These are phyloP conservation scores for Mucor circinelloides DNA, from an alignment of 371 early-diverging fungal species.

Conservation along the genomic window DNA sequence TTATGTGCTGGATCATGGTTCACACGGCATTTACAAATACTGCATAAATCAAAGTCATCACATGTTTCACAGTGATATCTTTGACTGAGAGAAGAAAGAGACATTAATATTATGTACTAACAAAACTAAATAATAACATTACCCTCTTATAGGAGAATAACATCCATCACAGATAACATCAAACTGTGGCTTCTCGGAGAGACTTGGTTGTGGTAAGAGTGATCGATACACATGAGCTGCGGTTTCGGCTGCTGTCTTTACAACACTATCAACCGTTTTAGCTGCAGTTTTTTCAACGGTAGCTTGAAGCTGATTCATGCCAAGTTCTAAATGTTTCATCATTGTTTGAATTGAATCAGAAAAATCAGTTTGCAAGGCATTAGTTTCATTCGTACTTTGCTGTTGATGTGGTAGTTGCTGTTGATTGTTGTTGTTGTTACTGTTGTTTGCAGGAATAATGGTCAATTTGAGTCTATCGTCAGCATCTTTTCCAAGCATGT, in stretches of 20 bases:
- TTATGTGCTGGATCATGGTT: slow-evolving; percentile 28
- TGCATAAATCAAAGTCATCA: slow-evolving; percentile 55
- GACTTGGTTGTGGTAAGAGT: background rate
- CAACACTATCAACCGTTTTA: slow-evolving; percentile 9
- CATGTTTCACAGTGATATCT: slow-evolving; percentile 51
- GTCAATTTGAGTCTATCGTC: background rate
- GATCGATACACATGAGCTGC: slow-evolving; percentile 21
- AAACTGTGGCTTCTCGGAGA: slow-evolving; percentile 14
- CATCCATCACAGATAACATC: slow-evolving; percentile 54
- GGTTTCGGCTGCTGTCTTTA: slow-evolving; percentile 18
- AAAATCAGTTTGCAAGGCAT: background rate
- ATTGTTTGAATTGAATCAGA: slow-evolving; percentile 13
- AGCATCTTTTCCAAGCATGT: background rate
- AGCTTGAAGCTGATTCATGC: slow-evolving; percentile 8
- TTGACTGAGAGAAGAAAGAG: slow-evolving; percentile 9
- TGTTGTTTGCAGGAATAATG: background rate
- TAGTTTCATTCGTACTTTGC: background rate
- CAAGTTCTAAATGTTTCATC: slow-evolving; percentile 20
- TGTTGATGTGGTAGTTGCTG: background rate
- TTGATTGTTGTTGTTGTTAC: background rate
- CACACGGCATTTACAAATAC: slow-evolving; percentile 36
- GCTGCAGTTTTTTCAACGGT: slow-evolving; percentile 7
- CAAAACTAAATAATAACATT: background rate
- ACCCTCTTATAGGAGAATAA: slow-evolving; percentile 37
- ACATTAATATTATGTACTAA: background rate